phyloP scores from a whole-genome alignment of 352 stramenopile genomes.

The Paralagenidium karlingii region DNA sequence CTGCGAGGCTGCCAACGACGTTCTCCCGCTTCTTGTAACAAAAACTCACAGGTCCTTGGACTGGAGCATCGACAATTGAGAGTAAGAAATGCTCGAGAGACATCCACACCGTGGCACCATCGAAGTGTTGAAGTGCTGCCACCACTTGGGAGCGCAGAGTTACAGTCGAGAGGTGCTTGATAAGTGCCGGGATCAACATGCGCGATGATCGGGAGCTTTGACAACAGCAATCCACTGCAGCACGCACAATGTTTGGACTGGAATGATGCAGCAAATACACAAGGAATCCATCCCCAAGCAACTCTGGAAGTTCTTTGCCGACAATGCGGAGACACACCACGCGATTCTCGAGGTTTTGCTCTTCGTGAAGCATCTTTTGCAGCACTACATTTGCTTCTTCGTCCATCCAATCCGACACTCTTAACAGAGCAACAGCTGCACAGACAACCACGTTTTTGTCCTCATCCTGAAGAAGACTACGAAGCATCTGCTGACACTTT shows the following conservation, averaged over 20 bases:
- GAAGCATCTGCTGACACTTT: slow-evolving; percentile 48
- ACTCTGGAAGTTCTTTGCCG: slow-evolving; percentile 62
- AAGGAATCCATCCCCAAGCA: slow-evolving; percentile 70
- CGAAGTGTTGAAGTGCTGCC: slow-evolving; percentile 52
- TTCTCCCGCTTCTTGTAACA: too few species aligned
- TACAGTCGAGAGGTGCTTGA: slow-evolving; percentile 68
- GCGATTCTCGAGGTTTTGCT: slow-evolving; percentile 48
- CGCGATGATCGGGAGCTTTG: slow-evolving; percentile 60
- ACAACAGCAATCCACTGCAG: slow-evolving; percentile 67
- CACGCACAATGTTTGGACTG: slow-evolving; percentile 57
- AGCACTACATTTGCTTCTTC: slow-evolving; percentile 72
- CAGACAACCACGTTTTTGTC: slow-evolving; percentile 63
- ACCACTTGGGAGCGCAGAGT: slow-evolving; percentile 53
- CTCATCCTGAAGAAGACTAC: slow-evolving; percentile 44
- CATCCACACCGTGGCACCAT: slow-evolving; percentile 42
- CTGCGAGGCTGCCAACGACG: too few species aligned
- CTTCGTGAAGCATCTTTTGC: slow-evolving; percentile 67
- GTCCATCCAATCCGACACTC: slow-evolving; percentile 76
- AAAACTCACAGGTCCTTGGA: too few species aligned
- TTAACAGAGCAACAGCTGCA: slow-evolving; percentile 55
- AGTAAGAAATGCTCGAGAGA: too few species aligned
- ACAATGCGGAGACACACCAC: slow-evolving; percentile 76
- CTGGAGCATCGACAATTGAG: too few species aligned
- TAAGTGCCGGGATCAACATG: slow-evolving; percentile 72
- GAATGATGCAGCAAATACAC: slow-evolving; percentile 75